Conservation (phyloP, 2,329 filamentous ascomycete genomes). For the Zymoseptoria tritici region DNA sequence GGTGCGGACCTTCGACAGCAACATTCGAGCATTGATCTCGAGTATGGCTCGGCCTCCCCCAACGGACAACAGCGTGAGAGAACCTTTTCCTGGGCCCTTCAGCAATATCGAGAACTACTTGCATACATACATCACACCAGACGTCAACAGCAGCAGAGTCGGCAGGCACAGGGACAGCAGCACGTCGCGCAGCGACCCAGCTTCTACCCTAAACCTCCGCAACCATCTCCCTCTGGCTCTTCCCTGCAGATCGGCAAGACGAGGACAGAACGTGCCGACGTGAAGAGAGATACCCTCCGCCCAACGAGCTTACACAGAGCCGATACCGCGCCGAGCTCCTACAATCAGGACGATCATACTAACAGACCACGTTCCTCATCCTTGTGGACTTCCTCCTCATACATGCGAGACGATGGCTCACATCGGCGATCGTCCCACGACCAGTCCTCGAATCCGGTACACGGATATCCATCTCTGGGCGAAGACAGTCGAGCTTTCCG, state of each 20-base stretch:
- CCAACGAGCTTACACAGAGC: constrained; percentile 3
- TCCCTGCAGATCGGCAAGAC: constrained; percentile 21
- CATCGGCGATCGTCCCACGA: constrained; percentile 18
- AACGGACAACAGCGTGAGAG: constrained; percentile 39
- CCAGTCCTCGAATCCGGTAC: constrained; percentile 3
- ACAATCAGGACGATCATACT: constrained; percentile 9
- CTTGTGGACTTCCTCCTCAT: constrained; percentile 12
- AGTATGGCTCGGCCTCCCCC: constrained; percentile 36
- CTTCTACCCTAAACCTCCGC: constrained; percentile 56
- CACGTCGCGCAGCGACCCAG: constrained; percentile 44
- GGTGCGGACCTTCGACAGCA: background rate
- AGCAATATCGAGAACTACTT: constrained; percentile 43
- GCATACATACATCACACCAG: constrained; percentile 41
- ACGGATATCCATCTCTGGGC: constrained; percentile 1
- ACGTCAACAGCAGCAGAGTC: constrained; percentile 32
- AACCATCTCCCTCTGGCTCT: constrained; percentile 47
- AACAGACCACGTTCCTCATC: constrained; percentile 11
- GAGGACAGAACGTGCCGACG: constrained; percentile 3
- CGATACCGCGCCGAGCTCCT: constrained; percentile 1
- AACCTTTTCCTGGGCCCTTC: constrained; percentile 40
- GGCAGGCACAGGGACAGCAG: constrained; percentile 34
- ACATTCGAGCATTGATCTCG: constrained; percentile 16
- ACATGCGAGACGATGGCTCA: constrained; percentile 14
- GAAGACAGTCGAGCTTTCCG: constrained; percentile 19
- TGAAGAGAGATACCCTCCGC: constrained; percentile 4